Percentiles rank a stretch among this genome's conserved stretches.
Conservation (phyloP, 106 monocot species). For the Gastrodia elata region DNA sequence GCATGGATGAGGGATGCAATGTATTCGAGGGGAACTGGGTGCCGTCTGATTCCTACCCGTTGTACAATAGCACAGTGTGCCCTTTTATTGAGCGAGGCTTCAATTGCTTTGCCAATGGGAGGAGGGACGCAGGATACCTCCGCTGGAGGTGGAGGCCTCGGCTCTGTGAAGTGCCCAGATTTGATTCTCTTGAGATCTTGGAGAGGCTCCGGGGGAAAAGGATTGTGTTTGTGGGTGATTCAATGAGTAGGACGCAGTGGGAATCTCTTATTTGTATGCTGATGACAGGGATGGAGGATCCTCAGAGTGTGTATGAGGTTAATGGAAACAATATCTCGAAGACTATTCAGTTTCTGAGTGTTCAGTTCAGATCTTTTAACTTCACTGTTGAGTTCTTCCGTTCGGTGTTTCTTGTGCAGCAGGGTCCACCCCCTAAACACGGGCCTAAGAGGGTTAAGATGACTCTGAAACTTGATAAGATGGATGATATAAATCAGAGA, state of each 20-base stretch:
- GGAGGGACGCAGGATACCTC: slow-evolving; percentile 63
- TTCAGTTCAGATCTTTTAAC: slow-evolving; percentile 60
- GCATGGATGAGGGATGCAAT: slow-evolving; percentile 28
- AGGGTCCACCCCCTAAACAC: slow-evolving; percentile 34
- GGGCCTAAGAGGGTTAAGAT: slow-evolving; percentile 50
- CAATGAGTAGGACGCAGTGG: slow-evolving; percentile 99
- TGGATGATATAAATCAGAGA: slow-evolving; percentile 63
- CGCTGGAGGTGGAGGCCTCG: slow-evolving; percentile 91
- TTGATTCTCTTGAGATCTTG: slow-evolving; percentile 33
- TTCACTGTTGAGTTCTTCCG: slow-evolving; percentile 83
- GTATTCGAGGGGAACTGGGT: slow-evolving; percentile 85
- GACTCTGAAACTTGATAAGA: slow-evolving; percentile 63
- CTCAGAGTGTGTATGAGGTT: slow-evolving; percentile 65
- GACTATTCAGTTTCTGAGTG: slow-evolving; percentile 75
- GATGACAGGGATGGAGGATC: slow-evolving; percentile 72
- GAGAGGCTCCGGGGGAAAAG: slow-evolving; percentile 65
- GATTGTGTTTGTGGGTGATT: slow-evolving; percentile 88
- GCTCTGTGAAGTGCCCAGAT: slow-evolving; percentile 55
- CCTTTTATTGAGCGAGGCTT: slow-evolving; percentile 85
- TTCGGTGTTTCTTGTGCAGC: slow-evolving; percentile 75
- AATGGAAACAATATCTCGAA: slow-evolving; percentile 81
- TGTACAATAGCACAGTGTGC: slow-evolving; percentile 84
- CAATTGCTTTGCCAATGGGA: slow-evolving; percentile 91
- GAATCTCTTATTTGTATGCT: slow-evolving; percentile 94
- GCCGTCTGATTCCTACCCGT: slow-evolving; percentile 38